Percentiles rank a stretch among this genome's conserved stretches.
phyloP scores from a whole-genome alignment of 805 yeast species.

The Saccharomycopsis malanga region DNA sequence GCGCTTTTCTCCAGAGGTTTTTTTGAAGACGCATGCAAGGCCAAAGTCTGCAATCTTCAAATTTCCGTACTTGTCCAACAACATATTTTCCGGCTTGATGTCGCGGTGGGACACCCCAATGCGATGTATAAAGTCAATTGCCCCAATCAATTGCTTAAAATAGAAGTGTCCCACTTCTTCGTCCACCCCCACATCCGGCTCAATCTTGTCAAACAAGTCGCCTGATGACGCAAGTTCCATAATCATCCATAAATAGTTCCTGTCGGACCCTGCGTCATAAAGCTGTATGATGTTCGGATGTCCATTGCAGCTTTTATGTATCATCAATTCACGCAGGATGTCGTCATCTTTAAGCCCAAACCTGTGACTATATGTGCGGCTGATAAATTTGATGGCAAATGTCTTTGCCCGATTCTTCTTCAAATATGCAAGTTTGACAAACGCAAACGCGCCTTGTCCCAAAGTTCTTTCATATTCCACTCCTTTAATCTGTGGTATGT shows the following conservation, averaged over 20 bases:
- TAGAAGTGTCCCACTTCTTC: constrained; percentile 61
- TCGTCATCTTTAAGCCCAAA: constrained; percentile 34
- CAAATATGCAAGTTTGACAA: constrained; percentile 45
- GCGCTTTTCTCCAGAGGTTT: constrained; percentile 40
- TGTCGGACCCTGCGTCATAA: constrained; percentile 46
- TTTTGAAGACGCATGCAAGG: constrained; percentile 53
- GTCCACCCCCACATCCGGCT: constrained; percentile 66
- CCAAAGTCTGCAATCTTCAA: constrained; percentile 76
- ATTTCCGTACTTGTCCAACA: constrained; percentile 57
- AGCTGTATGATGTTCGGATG: constrained; percentile 57
- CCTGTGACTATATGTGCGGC: constrained; percentile 33
- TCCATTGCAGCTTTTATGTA: constrained; percentile 51
- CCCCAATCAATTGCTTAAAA: constrained; percentile 57
- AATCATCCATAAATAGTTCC: constrained; percentile 55
- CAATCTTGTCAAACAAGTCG: constrained; percentile 71
- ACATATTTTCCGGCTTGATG: constrained; percentile 62
- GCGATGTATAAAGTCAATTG: constrained; percentile 52
- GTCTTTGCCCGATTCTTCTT: constrained; percentile 32
- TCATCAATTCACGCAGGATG: constrained; percentile 45
- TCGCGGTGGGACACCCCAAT: constrained; percentile 64
- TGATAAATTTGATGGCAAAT: constrained; percentile 55
- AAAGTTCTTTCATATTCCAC: constrained; percentile 44
- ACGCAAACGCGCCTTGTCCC: constrained; percentile 65
- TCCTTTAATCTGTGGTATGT: constrained; percentile 40
- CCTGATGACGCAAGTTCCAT: constrained; percentile 71